These are phyloP conservation scores for Kwoniella mangroviensis DNA, from an alignment of 768 basidiomycete genomes.

Conservation along the genomic window DNA sequence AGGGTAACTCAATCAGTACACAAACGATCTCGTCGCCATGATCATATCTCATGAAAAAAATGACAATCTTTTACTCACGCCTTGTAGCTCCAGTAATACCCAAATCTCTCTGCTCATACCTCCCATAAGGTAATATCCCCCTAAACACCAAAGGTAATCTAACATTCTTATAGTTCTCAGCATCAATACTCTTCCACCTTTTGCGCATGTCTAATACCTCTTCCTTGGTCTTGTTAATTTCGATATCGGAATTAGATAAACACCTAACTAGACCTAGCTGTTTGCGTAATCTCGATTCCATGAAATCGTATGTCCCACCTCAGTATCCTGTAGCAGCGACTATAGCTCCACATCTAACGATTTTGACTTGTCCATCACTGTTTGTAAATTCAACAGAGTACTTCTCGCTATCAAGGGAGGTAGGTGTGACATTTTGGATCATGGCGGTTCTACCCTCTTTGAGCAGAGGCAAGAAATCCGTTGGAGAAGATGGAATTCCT, in stretches of 20 bases:
- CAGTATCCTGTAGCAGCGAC: conserved; percentile 22
- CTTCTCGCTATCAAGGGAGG: not conserved
- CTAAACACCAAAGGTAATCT: conserved; percentile 2
- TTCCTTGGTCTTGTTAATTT: not conserved
- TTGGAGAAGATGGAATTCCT: not conserved
- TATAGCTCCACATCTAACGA: conserved; percentile 13
- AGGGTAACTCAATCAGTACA: not conserved
- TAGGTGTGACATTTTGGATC: not conserved
- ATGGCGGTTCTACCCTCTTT: conserved; percentile 8
- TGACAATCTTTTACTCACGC: conserved; percentile 2
- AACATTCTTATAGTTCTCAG: not conserved
- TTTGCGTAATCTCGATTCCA: not conserved
- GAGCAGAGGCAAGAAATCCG: conserved; percentile 4
- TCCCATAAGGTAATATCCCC: conserved; percentile 8
- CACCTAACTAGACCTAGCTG: not conserved
- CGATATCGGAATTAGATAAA: not conserved
- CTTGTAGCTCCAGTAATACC: conserved; percentile 14
- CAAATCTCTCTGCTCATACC: conserved; percentile 3
- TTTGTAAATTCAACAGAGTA: not conserved
- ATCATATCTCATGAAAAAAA: not conserved
- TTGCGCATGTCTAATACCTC: not conserved
- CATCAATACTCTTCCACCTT: conserved; percentile 3
- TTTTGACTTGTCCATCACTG: not conserved
- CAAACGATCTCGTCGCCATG: not conserved
- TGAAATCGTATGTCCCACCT: conserved; percentile 11